Evolutionary conservation across 83 land plant genomes (phyloP), one percentile per base, ranked within the genome.

Genomic region (Isoetes engelmannii): DNA sequence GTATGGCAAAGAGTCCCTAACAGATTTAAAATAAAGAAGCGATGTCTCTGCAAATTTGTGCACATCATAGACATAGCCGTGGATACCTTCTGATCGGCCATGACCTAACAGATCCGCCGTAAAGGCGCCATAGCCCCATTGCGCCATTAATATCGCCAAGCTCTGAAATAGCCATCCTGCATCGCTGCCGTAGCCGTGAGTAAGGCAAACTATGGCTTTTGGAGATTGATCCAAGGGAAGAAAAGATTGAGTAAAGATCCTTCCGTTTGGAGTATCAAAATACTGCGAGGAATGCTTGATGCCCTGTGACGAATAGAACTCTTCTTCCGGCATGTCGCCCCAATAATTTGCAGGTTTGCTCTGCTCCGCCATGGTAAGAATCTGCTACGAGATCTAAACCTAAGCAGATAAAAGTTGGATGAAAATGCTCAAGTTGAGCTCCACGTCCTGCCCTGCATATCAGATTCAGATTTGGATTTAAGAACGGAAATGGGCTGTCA

Each of bases 121-220:
- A 70, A 77, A 89, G 19, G 84, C 88, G 21, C 87, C 94, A 77
- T 88, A 89, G 19, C 94, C 94, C 94, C 93, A 89, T 7, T 73
- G 72, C 6, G 84, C 86, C 72, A 50, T 79, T 73, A 49, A 53
- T 17, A 92, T 84, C 69, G 90, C 80, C 70, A 86, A 77, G 66
- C 51, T 81, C 86, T 92, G 97, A 84, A 92, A 89, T 68, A 81
- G 45, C 97, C 97, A 92, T 58, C 90, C 83, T 61, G 84, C 76
- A 79, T 92, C 97, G 61, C 94, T 83, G 72, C 88, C 90, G 75
- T 92, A 92, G 77, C 97, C 97, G 79, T 92, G 97, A 50, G 84
- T 81, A 84, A 89, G 82, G 77, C 72, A 89, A 3, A 92, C 85
- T 21, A 83, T 28, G 68, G 71, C 93, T 21, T 71, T 71, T 4